These are phyloP conservation scores for Cladorrhinum sp. DNA, from an alignment of 2,329 filamentous ascomycete species.

Conservation along the genomic window DNA sequence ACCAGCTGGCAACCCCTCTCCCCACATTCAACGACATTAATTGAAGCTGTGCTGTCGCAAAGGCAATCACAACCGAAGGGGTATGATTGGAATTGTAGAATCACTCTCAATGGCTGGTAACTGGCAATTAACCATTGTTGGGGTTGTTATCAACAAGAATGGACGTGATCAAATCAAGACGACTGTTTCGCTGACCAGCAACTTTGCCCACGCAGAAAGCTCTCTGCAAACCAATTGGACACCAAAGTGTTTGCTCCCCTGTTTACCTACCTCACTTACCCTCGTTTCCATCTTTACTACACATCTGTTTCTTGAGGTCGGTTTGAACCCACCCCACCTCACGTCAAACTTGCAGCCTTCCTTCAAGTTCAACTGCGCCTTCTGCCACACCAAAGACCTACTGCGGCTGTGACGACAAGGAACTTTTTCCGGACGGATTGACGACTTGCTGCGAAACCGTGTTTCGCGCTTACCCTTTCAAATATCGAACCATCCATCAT, in stretches of 20 bases:
- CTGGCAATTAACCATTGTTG: background rate
- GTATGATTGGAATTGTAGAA: background rate
- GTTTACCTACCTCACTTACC: background rate
- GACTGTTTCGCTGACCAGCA: background rate
- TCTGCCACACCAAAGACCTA: background rate
- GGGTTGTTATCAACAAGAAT: background rate
- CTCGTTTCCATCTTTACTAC: too few species aligned
- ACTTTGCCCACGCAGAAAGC: background rate
- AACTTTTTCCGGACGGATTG: background rate
- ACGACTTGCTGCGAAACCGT: constrained; percentile 12
- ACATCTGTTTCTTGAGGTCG: too few species aligned
- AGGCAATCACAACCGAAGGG: background rate
- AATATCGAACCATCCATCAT: constrained; percentile 4
- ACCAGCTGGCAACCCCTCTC: background rate
- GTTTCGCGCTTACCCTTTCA: constrained; percentile 15
- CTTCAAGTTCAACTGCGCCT: background rate
- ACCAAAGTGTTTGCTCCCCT: background rate
- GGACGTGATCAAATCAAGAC: background rate
- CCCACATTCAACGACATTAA: background rate
- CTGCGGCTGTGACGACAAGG: background rate
- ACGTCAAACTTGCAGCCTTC: background rate
- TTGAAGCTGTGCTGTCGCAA: background rate
- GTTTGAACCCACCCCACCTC: too few species aligned
- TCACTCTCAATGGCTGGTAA: background rate
- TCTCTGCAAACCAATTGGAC: background rate